These are phyloP conservation scores for Aspergillus floridensis DNA, from an alignment of 2,329 filamentous ascomycete genomes.

Conservation along the genomic window DNA sequence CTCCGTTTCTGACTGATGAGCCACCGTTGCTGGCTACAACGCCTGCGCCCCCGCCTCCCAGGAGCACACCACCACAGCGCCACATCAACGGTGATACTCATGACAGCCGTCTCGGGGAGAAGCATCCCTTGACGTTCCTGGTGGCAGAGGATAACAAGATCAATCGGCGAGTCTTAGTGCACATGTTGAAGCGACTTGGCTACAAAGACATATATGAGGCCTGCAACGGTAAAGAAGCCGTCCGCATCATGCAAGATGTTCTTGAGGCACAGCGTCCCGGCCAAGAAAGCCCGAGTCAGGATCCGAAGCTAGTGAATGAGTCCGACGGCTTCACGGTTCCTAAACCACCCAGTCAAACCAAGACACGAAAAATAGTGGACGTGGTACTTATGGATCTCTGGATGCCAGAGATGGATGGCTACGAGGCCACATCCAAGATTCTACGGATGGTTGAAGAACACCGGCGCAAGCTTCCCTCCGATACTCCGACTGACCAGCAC, in stretches of 20 bases:
- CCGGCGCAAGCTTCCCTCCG: slow-evolving; percentile 22
- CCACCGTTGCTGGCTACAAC: slow-evolving; percentile 24
- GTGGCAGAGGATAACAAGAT: slow-evolving; percentile 72
- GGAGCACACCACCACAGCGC: slow-evolving; percentile 27
- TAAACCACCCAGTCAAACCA: slow-evolving; percentile 22
- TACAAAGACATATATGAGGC: slow-evolving; percentile 64
- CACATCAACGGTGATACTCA: slow-evolving; percentile 36
- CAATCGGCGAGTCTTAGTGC: slow-evolving; percentile 65
- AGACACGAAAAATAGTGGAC: slow-evolving; percentile 51
- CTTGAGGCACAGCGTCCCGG: slow-evolving; percentile 27
- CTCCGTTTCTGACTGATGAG: slow-evolving; percentile 29
- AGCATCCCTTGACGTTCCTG: slow-evolving; percentile 64
- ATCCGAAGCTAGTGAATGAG: slow-evolving; percentile 3
- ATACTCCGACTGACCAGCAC: slow-evolving; percentile 2
- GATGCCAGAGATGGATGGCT: slow-evolving; percentile 74
- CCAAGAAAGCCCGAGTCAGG: slow-evolving; percentile 19
- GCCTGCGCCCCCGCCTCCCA: slow-evolving; percentile 19
- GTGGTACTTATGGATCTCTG: slow-evolving; percentile 72
- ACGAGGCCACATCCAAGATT: slow-evolving; percentile 65
- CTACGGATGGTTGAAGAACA: slow-evolving; percentile 51
- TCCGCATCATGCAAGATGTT: slow-evolving; percentile 56
- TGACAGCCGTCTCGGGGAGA: slow-evolving; percentile 58
- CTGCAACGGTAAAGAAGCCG: slow-evolving; percentile 66
- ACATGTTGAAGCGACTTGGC: slow-evolving; percentile 65
- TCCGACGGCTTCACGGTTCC: slow-evolving; percentile 16